phyloP scores from a whole-genome alignment of 331 rosid genomes.

The Arachis monticola region DNA sequence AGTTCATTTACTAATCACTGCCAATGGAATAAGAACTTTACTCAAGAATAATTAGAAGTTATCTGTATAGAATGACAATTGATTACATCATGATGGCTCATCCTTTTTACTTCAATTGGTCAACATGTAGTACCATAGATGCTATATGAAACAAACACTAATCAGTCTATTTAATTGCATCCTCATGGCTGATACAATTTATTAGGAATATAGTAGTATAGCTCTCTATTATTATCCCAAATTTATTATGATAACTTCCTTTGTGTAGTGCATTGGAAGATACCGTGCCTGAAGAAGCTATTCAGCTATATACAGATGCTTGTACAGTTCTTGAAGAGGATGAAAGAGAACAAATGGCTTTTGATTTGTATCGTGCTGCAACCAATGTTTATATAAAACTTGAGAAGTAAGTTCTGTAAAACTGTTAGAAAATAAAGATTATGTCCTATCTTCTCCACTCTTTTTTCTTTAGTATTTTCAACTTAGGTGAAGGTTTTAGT shows the following conservation, averaged over 20 bases:
- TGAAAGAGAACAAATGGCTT: constrained; percentile 92
- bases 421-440: constrained; percentile 11
- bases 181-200: constrained; percentile 2
- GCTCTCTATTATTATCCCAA: not conserved
- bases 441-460: constrained; percentile 13
- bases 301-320: constrained; percentile 86
- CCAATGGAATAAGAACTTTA: not conserved
- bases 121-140: constrained; percentile 14
- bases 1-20: constrained; percentile 6
- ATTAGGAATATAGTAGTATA: constrained; percentile 5
- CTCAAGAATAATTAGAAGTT: constrained; percentile 9
- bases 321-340: constrained; percentile 90
- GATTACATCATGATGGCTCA: constrained; percentile 1
- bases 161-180: constrained; percentile 20
- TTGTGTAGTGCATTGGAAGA: constrained; percentile 84
- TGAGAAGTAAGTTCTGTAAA: constrained; percentile 74
- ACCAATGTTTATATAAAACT: constrained; percentile 71
- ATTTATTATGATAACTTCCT: constrained; percentile 18
- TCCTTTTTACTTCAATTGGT: constrained; percentile 1
- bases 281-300: constrained; percentile 79
- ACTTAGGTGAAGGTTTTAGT: constrained; percentile 1
- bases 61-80: constrained; percentile 15
- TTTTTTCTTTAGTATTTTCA: not conserved
- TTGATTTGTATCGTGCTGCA: constrained; percentile 89
- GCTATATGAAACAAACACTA: constrained; percentile 8